phyloP scores from a whole-genome alignment of 192 early-diverging fungal genomes.

The Linnemannia elongata region DNA sequence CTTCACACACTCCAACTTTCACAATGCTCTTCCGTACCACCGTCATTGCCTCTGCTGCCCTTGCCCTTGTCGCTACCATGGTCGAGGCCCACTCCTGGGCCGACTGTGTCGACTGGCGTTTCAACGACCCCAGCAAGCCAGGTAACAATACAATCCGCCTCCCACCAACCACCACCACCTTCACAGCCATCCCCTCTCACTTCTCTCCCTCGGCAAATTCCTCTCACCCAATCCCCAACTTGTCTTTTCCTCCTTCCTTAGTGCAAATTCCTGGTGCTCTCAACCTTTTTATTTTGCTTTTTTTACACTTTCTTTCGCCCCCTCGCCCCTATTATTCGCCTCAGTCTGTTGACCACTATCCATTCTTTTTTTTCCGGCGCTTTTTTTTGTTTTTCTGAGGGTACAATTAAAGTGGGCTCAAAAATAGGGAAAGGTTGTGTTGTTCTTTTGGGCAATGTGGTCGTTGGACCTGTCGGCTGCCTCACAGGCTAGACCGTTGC shows the following conservation, averaged over 20 bases:
- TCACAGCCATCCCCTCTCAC: background rate
- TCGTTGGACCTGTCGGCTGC: background rate
- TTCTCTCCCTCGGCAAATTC: background rate
- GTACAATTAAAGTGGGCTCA: background rate
- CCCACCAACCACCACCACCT: background rate
- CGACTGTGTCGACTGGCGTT: conserved; percentile 55
- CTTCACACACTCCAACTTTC: background rate
- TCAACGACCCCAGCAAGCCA: conserved; percentile 37
- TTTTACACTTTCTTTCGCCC: background rate
- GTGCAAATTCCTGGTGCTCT: background rate
- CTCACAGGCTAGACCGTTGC: background rate
- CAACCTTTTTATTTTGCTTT: background rate
- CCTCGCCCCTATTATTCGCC: no score
- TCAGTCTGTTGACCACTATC: background rate
- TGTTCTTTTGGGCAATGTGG: background rate
- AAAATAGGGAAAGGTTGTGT: background rate
- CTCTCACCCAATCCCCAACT: background rate
- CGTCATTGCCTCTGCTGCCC: conserved; percentile 29
- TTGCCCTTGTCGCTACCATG: conserved; percentile 40
- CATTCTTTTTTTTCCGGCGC: background rate
- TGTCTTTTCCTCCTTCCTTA: background rate
- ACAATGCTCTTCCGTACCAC: conserved; percentile 36
- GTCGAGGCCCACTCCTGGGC: conserved; percentile 50
- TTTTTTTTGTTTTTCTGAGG: background rate
- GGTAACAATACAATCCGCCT: conserved; percentile 11